Evolutionary conservation across 345 rosid species (phyloP).

Genomic region (Rubroshorea leprosula): DNA sequence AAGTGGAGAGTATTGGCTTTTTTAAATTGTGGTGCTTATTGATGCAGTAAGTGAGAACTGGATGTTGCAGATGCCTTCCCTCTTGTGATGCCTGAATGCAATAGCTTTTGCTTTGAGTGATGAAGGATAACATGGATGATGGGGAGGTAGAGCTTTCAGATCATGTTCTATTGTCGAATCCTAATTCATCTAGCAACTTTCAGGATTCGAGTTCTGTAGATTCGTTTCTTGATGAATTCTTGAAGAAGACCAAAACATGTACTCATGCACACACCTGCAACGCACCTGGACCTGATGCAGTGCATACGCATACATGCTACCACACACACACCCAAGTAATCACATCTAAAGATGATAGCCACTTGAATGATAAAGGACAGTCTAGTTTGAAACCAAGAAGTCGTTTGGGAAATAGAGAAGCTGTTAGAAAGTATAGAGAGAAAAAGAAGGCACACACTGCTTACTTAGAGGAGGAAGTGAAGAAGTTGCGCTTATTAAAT

Average conservation of each 20-base stretch:
- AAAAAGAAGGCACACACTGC: constrained; percentile 74
- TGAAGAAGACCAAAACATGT: constrained; percentile 42
- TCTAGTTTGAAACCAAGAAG: constrained; percentile 27
- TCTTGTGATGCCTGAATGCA: constrained; percentile 6
- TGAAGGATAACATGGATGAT: constrained; percentile 31
- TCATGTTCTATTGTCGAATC: constrained; percentile 18
- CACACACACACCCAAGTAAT: constrained; percentile 57
- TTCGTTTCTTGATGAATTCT: constrained; percentile 31
- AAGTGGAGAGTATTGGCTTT: background rate
- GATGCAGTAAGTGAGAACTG: background rate
- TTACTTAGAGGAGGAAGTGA: constrained; percentile 68
- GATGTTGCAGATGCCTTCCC: constrained; percentile 13
- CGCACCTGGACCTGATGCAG: constrained; percentile 57
- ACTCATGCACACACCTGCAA: constrained; percentile 82
- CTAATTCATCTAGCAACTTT: constrained; percentile 22
- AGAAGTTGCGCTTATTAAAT: constrained; percentile 38
- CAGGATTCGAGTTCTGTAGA: constrained; percentile 26
- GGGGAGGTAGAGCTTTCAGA: constrained; percentile 41
- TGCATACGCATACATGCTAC: constrained; percentile 66
- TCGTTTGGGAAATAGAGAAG: constrained; percentile 64
- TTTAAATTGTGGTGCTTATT: background rate
- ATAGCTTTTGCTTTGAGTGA: constrained; percentile 4
- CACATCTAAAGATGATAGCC: constrained; percentile 34
- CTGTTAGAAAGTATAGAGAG: constrained; percentile 75
- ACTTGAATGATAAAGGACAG: constrained; percentile 19